Evolutionary conservation across 345 rosid genomes (phyloP), one percentile per base, ranked within the genome.

Genomic region (Populus nigra): DNA sequence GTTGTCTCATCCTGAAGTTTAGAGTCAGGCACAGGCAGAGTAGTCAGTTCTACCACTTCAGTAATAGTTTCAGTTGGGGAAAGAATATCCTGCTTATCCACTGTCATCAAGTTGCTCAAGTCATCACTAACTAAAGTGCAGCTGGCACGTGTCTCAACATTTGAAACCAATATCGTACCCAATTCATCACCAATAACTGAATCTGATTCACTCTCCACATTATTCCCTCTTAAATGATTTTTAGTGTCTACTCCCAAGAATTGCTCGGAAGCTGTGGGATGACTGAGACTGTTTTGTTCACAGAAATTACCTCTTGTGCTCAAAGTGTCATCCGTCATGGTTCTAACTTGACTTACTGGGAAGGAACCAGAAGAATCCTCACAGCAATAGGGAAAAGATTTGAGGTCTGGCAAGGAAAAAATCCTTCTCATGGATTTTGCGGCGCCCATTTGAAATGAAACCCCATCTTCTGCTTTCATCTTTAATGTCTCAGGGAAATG

Each of bases 331-430:
- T 74, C 70, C 18, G 27, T 68, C 43, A 35, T 20, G 27, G 69
- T 61, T 65, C 76, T 75, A 49, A 36, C 50, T 18, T 77, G 79
- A 50, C 65, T 77, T 5, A 69, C 25, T 69, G 86, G 39, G 29
- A 80, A 72, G 5, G 83, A 79, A 33, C 80, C 85, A 45, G 85
- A 49, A 59, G 76, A 73, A 18, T 70, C 86, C 22, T 81, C 86
- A 31, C 66, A 25, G 11, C 43, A 71, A 66, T 74, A 72, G 61
- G 41, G 49, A 35, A 74, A 82, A 73, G 81, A 86, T 69, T 82
- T 78, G 59, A 94, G 83, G 49, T 94, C 89, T 61, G 97, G 97
- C 61, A 73, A 89, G 7, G 97, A 94, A 67, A 81, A 78, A 73
- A 91, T 84, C 79, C 97, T 88, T 81, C 80, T 85, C 76, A 92